phyloP scores from a whole-genome alignment of 805 yeast genomes.

The Pichia eremophila region DNA sequence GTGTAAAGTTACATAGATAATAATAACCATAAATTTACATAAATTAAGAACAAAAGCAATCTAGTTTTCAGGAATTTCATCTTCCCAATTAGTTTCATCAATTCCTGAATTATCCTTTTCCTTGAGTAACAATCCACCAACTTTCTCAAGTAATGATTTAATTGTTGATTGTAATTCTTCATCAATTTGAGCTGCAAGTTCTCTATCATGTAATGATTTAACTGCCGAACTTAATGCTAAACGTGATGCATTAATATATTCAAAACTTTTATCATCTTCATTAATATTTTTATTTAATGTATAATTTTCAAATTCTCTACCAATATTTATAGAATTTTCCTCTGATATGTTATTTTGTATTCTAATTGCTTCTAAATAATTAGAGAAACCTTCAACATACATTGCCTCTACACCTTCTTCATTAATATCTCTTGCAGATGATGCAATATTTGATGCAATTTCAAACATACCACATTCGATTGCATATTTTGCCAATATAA shows the following conservation, averaged over 20 bases:
- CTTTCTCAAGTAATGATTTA: constrained; percentile 35
- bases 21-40: no score
- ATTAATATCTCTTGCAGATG: constrained; percentile 63
- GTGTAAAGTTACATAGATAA: not conserved
- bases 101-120: constrained; percentile 30
- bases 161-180: constrained; percentile 53
- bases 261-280: constrained; percentile 22
- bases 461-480: constrained; percentile 72
- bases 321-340: constrained; percentile 14
- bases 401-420: constrained; percentile 76
- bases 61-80: constrained; percentile 27
- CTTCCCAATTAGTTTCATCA: constrained; percentile 43
- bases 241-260: constrained; percentile 28
- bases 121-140: constrained; percentile 46
- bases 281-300: constrained; percentile 17
- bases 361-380: constrained; percentile 38
- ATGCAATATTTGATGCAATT: constrained; percentile 53
- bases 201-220: constrained; percentile 27
- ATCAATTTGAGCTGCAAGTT: constrained; percentile 35
- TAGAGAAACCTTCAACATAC: constrained; percentile 76
- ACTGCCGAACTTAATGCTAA: constrained; percentile 30
- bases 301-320: constrained; percentile 35
- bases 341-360: constrained; percentile 18
- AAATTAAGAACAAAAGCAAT: not conserved
- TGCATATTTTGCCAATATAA: constrained; percentile 64